Evolutionary conservation across 2,329 filamentous ascomycete genomes (phyloP).

Genomic region (Helicocarpus griseus): DNA sequence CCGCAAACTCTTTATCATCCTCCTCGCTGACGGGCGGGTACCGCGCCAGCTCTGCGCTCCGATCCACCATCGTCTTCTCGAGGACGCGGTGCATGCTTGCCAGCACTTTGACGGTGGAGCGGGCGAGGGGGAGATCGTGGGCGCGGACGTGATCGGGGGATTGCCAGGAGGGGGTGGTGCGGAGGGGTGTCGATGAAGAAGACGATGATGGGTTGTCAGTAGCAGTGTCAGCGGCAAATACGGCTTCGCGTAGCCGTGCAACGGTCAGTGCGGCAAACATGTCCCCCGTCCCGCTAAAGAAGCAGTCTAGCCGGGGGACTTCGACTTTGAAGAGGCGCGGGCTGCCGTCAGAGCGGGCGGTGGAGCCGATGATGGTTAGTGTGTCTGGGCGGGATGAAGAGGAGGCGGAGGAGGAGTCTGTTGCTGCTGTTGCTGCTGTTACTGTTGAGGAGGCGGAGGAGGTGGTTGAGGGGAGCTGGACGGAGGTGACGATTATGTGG

Average conservation of each 20-base stretch:
- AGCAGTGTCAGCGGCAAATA: slow-evolving; percentile 34
- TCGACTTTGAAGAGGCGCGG: slow-evolving; percentile 82
- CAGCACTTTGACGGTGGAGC: slow-evolving; percentile 74
- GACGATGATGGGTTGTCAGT: slow-evolving; percentile 27
- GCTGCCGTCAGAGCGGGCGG: slow-evolving; percentile 50
- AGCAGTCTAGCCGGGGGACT: slow-evolving; percentile 79
- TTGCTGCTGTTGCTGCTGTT: slow-evolving; percentile 18
- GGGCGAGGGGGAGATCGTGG: slow-evolving; percentile 68
- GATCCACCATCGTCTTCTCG: slow-evolving; percentile 54
- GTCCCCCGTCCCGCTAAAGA: slow-evolving; percentile 93
- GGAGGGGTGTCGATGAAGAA: slow-evolving; percentile 35
- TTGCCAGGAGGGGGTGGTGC: slow-evolving; percentile 57
- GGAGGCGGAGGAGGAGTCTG: slow-evolving; percentile 22
- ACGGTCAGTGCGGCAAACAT: slow-evolving; percentile 95
- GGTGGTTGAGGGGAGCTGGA: slow-evolving; percentile 52
- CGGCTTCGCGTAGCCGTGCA: slow-evolving; percentile 76
- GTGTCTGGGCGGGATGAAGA: slow-evolving; percentile 26
- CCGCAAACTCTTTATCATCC: slow-evolving; percentile 8
- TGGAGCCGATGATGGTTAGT: slow-evolving; percentile 69
- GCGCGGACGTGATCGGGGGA: slow-evolving; percentile 62
- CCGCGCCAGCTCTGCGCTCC: slow-evolving; percentile 52
- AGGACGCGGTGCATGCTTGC: slow-evolving; percentile 88
- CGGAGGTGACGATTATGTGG: slow-evolving; percentile 87
- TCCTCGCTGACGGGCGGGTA: slow-evolving; percentile 16
- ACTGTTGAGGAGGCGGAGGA: slow-evolving; percentile 35